These are phyloP conservation scores for Trypanosoma lewisi DNA, from an alignment of 208 protist species.

Conservation along the genomic window DNA sequence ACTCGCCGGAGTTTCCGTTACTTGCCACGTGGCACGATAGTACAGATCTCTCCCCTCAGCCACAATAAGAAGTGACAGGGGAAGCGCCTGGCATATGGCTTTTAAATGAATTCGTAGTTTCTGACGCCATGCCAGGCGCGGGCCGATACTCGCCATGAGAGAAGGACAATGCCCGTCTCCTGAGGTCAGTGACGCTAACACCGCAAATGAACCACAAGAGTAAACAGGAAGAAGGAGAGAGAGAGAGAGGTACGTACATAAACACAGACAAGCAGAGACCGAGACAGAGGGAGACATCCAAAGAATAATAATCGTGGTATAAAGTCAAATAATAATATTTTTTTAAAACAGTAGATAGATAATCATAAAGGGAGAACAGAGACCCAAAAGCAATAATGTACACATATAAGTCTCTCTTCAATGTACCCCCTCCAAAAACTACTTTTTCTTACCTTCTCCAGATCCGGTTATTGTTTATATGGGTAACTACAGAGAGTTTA, in stretches of 20 bases:
- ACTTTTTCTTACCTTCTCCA: neutral
- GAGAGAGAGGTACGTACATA: neutral
- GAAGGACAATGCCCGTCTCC: neutral
- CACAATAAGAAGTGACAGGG: conserved; percentile 72
- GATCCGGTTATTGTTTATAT: too few relatives aligned
- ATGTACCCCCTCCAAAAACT: too few relatives aligned
- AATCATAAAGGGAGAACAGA: neutral
- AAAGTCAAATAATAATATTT: conserved; percentile 4
- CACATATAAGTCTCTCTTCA: too few relatives aligned
- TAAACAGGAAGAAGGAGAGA: conserved; percentile 9
- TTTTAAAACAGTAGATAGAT: conserved; percentile 6
- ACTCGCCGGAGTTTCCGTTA: conserved; percentile 37
- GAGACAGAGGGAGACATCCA: neutral
- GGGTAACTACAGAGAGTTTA: too few relatives aligned
- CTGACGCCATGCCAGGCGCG: conserved; percentile 56
- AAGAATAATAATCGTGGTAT: neutral
- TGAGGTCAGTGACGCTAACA: neutral
- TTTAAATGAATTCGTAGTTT: conserved; percentile 68
- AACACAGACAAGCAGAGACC: conserved; percentile 2
- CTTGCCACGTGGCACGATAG: conserved; percentile 79
- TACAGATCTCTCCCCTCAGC: conserved; percentile 81
- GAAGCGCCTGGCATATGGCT: conserved; percentile 73
- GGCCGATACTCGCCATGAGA: conserved; percentile 50
- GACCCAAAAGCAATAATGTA: neutral
- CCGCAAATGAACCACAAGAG: neutral